Conservation (phyloP, 306 rosid species). For the Castanospermum australe region DNA sequence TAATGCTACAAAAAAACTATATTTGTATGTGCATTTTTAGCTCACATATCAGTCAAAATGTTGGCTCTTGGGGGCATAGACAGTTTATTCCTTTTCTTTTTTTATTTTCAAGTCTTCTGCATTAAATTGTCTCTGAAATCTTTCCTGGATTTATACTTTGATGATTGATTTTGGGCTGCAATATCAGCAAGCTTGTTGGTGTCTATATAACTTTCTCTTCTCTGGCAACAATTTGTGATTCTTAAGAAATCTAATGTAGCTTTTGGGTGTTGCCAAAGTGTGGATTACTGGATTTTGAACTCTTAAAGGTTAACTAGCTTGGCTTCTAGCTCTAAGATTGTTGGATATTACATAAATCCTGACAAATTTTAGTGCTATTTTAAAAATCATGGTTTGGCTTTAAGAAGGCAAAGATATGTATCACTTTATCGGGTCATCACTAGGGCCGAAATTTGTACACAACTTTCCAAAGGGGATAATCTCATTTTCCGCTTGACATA, state of each 20-base stretch:
- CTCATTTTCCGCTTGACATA: constrained; percentile 8
- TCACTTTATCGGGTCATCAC: not conserved
- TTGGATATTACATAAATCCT: not conserved
- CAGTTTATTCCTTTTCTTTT: not conserved
- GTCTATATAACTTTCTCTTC: not conserved
- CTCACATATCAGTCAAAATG: not conserved
- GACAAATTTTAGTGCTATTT: not conserved
- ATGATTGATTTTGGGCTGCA: not conserved
- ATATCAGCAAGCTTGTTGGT: not conserved
- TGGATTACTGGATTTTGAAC: not conserved
- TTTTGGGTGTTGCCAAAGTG: not conserved
- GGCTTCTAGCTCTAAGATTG: not conserved
- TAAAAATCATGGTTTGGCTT: not conserved
- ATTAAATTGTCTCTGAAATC: not conserved
- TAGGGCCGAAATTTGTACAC: not conserved
- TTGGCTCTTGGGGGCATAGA: not conserved
- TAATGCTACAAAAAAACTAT: not conserved
- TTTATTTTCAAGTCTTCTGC: not conserved
- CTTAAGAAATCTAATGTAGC: not conserved
- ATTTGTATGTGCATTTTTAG: not conserved
- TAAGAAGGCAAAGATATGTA: constrained; percentile 8
- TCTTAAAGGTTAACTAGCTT: not conserved
- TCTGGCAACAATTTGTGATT: not conserved
- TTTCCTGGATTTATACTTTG: not conserved
- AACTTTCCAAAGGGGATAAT: constrained; percentile 5